A percentile compares a stretch with the other conserved stretches of the same genome.
Evolutionary conservation across 345 rosid genomes (phyloP).

Genomic region (Lepidium didymum): DNA sequence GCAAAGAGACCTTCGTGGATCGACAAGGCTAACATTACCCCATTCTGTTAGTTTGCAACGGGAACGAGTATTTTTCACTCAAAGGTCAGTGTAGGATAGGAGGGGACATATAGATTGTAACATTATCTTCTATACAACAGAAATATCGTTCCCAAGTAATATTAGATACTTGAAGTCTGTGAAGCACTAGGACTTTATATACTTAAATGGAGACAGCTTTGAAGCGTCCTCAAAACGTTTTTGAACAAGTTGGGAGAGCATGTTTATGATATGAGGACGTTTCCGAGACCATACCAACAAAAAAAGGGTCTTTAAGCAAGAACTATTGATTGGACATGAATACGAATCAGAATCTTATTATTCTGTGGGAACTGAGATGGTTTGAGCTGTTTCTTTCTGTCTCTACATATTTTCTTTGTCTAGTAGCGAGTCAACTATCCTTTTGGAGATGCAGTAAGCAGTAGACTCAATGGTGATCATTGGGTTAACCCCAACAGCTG

Average conservation of each 20-base stretch:
- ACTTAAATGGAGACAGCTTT: too few relatives aligned
- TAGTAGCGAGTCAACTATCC: conserved; percentile 17
- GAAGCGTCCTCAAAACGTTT: too few relatives aligned
- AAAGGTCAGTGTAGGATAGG: neutral
- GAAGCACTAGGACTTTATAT: too few relatives aligned
- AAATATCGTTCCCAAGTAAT: neutral
- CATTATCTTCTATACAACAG: neutral
- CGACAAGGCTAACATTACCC: conserved; percentile 32
- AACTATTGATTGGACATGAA: too few relatives aligned
- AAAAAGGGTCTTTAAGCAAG: too few relatives aligned
- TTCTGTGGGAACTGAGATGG: neutral
- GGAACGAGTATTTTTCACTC: neutral
- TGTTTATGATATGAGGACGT: too few relatives aligned
- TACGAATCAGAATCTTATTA: too few relatives aligned
- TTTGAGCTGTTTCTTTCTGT: neutral
- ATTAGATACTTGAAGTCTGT: too few relatives aligned
- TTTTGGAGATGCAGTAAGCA: conserved; percentile 39
- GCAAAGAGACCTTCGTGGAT: conserved; percentile 86
- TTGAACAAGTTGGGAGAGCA: too few relatives aligned
- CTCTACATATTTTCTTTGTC: neutral
- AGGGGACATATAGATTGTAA: neutral
- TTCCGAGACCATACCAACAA: too few relatives aligned
- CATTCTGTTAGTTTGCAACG: conserved; percentile 25
- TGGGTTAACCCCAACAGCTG: conserved; percentile 62
- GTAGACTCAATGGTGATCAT: conserved; percentile 63